Percentiles rank a stretch among this genome's conserved stretches.
Conservation (phyloP, 257 asterid species). For the Osmanthus fragrans region DNA sequence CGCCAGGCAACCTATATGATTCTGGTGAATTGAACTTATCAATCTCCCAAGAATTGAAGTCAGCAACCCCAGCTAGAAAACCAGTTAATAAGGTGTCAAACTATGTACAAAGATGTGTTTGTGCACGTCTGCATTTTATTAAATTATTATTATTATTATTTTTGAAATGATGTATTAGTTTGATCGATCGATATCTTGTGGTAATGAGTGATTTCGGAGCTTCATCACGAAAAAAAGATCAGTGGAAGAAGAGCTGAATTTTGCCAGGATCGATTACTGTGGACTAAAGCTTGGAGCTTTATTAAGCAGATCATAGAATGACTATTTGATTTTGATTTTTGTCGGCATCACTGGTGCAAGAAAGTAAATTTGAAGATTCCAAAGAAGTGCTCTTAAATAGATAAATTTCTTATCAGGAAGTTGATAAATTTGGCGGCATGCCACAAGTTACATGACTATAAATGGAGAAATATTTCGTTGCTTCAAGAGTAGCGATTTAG, state of each 20-base stretch:
- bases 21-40: slow-evolving; percentile 72
- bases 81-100: slow-evolving; percentile 59
- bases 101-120: not conserved
- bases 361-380: not conserved
- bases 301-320: not conserved
- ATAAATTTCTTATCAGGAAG: not conserved
- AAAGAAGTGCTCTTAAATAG: not conserved
- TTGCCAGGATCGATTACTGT: not conserved
- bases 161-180: slow-evolving; percentile 3
- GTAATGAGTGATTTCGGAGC: slow-evolving; percentile 8
- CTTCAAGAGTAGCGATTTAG: not conserved
- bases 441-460: not conserved
- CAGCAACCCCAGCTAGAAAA: slow-evolving; percentile 66
- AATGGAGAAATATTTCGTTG: not conserved
- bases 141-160: not conserved
- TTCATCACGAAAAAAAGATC: slow-evolving; percentile 9
- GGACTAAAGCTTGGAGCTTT: not conserved
- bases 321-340: not conserved
- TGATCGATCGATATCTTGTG: not conserved
- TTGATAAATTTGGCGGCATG: not conserved
- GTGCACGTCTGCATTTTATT: not conserved
- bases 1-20: slow-evolving; percentile 59
- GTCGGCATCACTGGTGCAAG: not conserved
- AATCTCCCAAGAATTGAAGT: slow-evolving; percentile 67
- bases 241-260: slow-evolving; percentile 4